These are phyloP conservation scores for Cephalotrichum gorgonifer DNA, from an alignment of 2,329 filamentous ascomycete species.

Conservation along the genomic window DNA sequence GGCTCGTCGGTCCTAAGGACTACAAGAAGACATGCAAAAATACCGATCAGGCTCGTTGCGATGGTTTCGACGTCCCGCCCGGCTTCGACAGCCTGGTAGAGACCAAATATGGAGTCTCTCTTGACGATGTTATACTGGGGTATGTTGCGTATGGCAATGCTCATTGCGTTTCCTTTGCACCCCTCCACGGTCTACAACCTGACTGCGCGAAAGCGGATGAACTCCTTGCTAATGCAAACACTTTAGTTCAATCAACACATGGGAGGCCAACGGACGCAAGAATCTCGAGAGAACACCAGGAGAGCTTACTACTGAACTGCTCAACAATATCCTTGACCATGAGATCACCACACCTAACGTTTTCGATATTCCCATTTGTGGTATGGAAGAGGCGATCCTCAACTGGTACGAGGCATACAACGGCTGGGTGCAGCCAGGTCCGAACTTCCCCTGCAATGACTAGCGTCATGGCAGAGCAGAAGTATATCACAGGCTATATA, in stretches of 20 bases:
- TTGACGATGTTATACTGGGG: background rate
- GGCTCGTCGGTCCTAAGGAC: background rate
- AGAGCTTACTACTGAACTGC: background rate
- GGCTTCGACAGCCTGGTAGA: background rate
- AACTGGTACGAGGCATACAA: background rate
- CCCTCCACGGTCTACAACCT: too few species aligned
- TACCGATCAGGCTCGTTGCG: slow-evolving; percentile 80
- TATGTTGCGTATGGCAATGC: too few species aligned
- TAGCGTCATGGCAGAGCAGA: too few species aligned
- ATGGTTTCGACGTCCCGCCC: slow-evolving; percentile 53
- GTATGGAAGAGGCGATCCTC: background rate
- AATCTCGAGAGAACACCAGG: background rate
- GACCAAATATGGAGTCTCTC: background rate
- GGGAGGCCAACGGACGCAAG: background rate
- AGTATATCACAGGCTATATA: too few species aligned
- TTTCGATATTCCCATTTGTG: background rate
- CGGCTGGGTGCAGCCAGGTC: background rate
- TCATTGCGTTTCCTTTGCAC: background rate
- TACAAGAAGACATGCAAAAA: slow-evolving; percentile 82
- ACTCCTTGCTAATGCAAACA: background rate
- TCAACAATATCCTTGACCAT: background rate
- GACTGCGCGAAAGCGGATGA: too few species aligned
- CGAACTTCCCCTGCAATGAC: background rate
- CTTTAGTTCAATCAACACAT: background rate
- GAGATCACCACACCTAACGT: background rate